phyloP scores from a whole-genome alignment of 805 yeast genomes.

The Candida stauntonica region DNA sequence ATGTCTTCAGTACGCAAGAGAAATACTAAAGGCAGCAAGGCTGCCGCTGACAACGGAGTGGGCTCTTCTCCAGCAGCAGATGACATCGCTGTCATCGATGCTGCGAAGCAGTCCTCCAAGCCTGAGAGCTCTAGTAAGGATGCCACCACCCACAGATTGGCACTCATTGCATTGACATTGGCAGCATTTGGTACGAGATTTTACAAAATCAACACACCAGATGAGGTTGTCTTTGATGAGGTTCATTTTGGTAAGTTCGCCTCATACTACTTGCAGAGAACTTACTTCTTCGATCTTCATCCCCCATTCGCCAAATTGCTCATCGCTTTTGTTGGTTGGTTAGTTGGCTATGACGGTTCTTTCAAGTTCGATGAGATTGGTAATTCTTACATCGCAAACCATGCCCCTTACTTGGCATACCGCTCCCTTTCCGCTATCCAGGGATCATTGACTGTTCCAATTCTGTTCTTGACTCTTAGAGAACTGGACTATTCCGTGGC shows the following conservation, averaged over 20 bases:
- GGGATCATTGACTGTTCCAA: constrained; percentile 78
- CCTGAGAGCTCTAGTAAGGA: neutral
- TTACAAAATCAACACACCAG: constrained; percentile 56
- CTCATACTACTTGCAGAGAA: constrained; percentile 78
- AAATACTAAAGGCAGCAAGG: constrained; percentile 4
- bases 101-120: constrained; percentile 1
- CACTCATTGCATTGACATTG: constrained; percentile 56
- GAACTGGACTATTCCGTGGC: constrained; percentile 76
- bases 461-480: constrained; percentile 80
- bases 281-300: constrained; percentile 93
- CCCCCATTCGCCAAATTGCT: constrained; percentile 96
- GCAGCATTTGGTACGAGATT: constrained; percentile 67
- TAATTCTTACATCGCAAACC: constrained; percentile 66
- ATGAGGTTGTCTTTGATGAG: constrained; percentile 80
- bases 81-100: neutral
- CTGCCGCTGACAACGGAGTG: neutral
- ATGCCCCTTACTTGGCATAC: constrained; percentile 83
- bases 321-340: constrained; percentile 85
- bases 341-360: constrained; percentile 86
- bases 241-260: constrained; percentile 87
- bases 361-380: constrained; percentile 92
- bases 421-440: constrained; percentile 76
- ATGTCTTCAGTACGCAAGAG: constrained; percentile 19
- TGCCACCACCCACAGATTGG: constrained; percentile 33
- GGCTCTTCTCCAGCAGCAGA: neutral